phyloP scores from a whole-genome alignment of 2,329 filamentous ascomycete species.

The Cryphonectria parasitica region DNA sequence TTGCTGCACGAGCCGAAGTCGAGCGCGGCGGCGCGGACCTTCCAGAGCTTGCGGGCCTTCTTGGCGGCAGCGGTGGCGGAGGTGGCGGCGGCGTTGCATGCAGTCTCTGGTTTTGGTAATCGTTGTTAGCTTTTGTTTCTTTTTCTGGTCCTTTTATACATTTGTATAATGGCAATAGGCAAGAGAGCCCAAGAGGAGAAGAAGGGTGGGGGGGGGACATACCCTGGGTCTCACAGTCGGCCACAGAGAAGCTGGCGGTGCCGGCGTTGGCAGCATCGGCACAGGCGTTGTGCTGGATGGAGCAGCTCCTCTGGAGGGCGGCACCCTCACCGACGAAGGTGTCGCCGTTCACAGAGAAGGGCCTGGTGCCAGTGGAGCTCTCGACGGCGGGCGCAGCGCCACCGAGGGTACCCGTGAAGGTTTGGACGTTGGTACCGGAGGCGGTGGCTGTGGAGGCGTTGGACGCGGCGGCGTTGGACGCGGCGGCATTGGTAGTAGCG shows the following conservation, averaged over 20 bases:
- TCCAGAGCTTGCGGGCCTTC: constrained; percentile 33
- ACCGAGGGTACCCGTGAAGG: constrained; percentile 49
- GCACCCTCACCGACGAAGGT: constrained; percentile 55
- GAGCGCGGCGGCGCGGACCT: constrained; percentile 33
- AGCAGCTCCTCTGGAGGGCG: constrained; percentile 52
- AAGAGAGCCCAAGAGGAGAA: not conserved
- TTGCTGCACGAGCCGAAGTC: constrained; percentile 52
- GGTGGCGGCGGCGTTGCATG: constrained; percentile 39
- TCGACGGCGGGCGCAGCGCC: constrained; percentile 48
- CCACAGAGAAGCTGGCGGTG: constrained; percentile 40
- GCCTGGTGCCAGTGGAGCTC: constrained; percentile 42
- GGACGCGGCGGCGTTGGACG: not conserved
- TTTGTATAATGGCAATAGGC: no score
- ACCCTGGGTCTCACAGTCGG: constrained; percentile 48
- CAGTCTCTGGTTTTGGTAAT: constrained; percentile 34
- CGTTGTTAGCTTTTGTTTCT: not conserved
- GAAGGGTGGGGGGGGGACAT: not conserved
- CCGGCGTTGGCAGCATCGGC: constrained; percentile 53
- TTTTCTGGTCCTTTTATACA: not conserved
- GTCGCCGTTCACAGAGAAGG: constrained; percentile 57
- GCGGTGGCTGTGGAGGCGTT: constrained; percentile 27
- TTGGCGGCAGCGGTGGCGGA: constrained; percentile 32
- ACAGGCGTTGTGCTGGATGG: constrained; percentile 55
- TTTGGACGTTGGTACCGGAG: constrained; percentile 44
- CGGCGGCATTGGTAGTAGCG: no score